A percentile compares a stretch with the other conserved stretches of the same genome.
Evolutionary conservation across 805 yeast genomes (phyloP).

Genomic region (Yamadazyma paraphyllophila): DNA sequence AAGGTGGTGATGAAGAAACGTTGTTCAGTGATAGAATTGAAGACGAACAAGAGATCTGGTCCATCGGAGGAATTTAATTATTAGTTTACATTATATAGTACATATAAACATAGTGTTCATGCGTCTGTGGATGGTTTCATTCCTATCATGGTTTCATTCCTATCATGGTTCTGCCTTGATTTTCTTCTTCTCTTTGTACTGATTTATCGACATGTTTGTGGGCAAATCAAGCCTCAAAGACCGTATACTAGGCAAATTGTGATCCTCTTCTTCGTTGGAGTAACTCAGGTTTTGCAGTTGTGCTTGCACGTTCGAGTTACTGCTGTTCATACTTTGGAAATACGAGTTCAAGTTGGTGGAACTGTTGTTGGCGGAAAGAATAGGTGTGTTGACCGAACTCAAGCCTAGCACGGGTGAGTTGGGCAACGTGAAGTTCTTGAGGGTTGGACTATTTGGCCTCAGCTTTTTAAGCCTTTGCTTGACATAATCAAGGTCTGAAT

Average conservation of each 20-base stretch:
- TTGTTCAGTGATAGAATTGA: slow-evolving; percentile 82
- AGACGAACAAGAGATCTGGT: slow-evolving; percentile 87
- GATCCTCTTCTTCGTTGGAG: slow-evolving; percentile 11
- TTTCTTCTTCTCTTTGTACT: slow-evolving; percentile 12
- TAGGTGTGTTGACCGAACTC: slow-evolving; percentile 39
- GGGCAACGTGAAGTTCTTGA: slow-evolving; percentile 38
- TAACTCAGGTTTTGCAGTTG: slow-evolving; percentile 11
- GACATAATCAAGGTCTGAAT: slow-evolving; percentile 48
- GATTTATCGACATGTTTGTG: slow-evolving; percentile 32
- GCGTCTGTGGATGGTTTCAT: no score
- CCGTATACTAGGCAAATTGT: slow-evolving; percentile 46
- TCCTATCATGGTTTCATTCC: no score
- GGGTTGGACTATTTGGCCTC: slow-evolving; percentile 49
- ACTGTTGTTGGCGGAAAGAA: slow-evolving; percentile 40
- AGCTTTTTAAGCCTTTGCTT: slow-evolving; percentile 45
- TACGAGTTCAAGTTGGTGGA: slow-evolving; percentile 37
- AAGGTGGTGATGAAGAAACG: slow-evolving; percentile 87
- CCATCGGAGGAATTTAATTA: slow-evolving; percentile 7
- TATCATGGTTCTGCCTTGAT: slow-evolving; percentile 11
- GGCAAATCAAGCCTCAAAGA: slow-evolving; percentile 53
- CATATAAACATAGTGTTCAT: not conserved
- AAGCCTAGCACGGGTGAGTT: slow-evolving; percentile 44
- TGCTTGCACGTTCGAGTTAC: not conserved
- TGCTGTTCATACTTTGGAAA: slow-evolving; percentile 27
- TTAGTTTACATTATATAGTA: slow-evolving; percentile 5